Percentiles rank a stretch among this genome's conserved stretches.
Conservation (phyloP, 139 green algal species). For the Choricystis sp. region DNA sequence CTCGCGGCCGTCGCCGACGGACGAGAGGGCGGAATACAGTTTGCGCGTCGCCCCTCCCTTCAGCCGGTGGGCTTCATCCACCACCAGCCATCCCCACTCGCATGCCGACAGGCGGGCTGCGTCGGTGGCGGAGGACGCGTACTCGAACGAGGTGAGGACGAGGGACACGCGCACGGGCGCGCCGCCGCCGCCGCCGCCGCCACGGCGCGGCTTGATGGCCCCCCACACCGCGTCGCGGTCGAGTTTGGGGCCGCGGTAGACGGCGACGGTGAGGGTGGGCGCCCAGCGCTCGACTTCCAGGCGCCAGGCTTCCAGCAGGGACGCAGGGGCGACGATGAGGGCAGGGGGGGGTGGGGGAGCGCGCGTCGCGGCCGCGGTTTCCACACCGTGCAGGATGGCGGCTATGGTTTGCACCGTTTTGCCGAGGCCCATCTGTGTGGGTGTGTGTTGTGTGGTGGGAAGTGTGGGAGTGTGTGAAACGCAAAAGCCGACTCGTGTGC, state of each 20-base stretch:
- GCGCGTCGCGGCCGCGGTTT: neutral
- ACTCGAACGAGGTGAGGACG: slow-evolving; percentile 38
- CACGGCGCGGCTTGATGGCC: slow-evolving; percentile 5
- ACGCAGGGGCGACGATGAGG: slow-evolving; percentile 50
- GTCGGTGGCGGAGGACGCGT: neutral
- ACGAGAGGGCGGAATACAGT: slow-evolving; percentile 33
- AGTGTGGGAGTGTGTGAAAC: too few species aligned
- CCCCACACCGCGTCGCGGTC: slow-evolving; percentile 8
- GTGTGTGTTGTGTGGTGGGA: too few species aligned
- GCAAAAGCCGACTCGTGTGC: too few species aligned
- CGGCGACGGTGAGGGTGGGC: slow-evolving; percentile 43
- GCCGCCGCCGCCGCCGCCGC: neutral
- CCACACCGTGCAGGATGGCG: neutral
- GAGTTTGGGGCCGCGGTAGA: slow-evolving; percentile 16
- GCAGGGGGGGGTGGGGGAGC: slow-evolving; percentile 32
- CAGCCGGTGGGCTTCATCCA: slow-evolving; percentile 47
- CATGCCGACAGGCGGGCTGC: slow-evolving; percentile 11
- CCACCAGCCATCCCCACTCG: slow-evolving; percentile 29
- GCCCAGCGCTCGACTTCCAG: slow-evolving; percentile 60
- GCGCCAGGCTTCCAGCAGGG: slow-evolving; percentile 81
- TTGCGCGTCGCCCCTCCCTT: slow-evolving; percentile 67
- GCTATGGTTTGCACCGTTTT: slow-evolving; percentile 81
- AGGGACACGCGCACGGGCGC: slow-evolving; percentile 20
- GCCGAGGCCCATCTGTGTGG: slow-evolving; percentile 52
- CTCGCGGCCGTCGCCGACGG: slow-evolving; percentile 24